Evolutionary conservation across 2,329 filamentous ascomycete species (phyloP), one percentile per base, ranked within the genome.

Genomic region (Cryphonectria naterciae): DNA sequence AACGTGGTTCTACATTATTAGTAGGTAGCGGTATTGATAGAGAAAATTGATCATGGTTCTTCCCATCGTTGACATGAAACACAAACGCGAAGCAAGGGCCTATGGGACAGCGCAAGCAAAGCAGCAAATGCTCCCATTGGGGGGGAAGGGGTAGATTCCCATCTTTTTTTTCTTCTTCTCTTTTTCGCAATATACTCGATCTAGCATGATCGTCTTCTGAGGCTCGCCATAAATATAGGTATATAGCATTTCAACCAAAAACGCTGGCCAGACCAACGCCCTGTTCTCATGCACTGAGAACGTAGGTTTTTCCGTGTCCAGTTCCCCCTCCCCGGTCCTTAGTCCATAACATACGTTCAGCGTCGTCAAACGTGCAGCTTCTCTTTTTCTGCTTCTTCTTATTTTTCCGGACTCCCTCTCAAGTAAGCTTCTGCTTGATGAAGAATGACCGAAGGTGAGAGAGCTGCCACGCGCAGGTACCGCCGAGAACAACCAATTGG

Each of bases 361-460:
- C 58, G 65, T 66, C 73, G 67, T 68, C 65, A 73, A 5, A 64
- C n/a, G 56, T 41, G 41, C 49, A 62, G 19, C 46, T 49, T 49
- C 43, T 22, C 0, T n/a, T n/a, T n/a, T 49, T 22, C 37, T 39
- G 8, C 37, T 39, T 39, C 37, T 39, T 11, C 37, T 39, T 39
- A 11, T 32, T 32, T 32, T 32, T 32, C 32, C 4, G 32, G 43
- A 22, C 54, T 1, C 37, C 61, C 61, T 56, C 52, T 64, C 58
- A 99, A 72, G 96, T 98, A 81, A 99, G 90, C 88, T 99, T 99
- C 86, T 98, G 95, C 88, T 99, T 99, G 86, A 99, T 99, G 86
- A 99, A 99, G 88, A 99, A 99, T 63, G 93, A 92, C 76, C 96
- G 89, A 77, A 99, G 88, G 83, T 99, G 95, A 68, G 94, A 97